phyloP scores from a whole-genome alignment of 2,329 filamentous ascomycete species.

The Lachnellula occidentalis region DNA sequence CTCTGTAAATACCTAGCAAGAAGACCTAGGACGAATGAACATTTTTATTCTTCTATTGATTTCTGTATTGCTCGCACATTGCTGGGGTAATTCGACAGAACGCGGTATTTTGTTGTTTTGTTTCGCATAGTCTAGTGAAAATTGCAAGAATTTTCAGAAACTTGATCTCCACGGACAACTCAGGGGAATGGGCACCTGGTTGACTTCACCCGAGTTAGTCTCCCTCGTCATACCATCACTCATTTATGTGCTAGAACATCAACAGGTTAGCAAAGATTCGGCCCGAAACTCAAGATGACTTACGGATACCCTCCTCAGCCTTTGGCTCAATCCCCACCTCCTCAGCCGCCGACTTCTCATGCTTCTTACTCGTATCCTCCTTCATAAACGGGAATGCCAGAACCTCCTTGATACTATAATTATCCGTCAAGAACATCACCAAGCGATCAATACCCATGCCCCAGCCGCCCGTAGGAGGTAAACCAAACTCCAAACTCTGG shows the following conservation, averaged over 20 bases:
- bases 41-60: background rate
- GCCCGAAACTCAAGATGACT: no score
- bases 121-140: no score
- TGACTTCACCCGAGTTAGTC: background rate
- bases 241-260: constrained; percentile 8
- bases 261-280: constrained; percentile 1
- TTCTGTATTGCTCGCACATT: background rate
- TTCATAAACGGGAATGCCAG: constrained; percentile 98
- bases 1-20: background rate
- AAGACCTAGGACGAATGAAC: background rate
- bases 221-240: background rate
- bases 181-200: background rate
- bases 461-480: constrained; percentile 94
- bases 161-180: no score
- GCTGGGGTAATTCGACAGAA: no score
- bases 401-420: constrained; percentile 95
- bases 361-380: constrained; percentile 57
- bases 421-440: constrained; percentile 92
- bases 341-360: constrained; percentile 53
- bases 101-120: no score
- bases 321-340: constrained; percentile 53
- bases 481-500: constrained; percentile 78
- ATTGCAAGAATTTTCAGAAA: no score
- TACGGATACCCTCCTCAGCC: constrained; percentile 52
- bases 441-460: constrained; percentile 93